These are phyloP conservation scores for Trypanosoma grayi DNA, from an alignment of 208 protist species.

Conservation along the genomic window DNA sequence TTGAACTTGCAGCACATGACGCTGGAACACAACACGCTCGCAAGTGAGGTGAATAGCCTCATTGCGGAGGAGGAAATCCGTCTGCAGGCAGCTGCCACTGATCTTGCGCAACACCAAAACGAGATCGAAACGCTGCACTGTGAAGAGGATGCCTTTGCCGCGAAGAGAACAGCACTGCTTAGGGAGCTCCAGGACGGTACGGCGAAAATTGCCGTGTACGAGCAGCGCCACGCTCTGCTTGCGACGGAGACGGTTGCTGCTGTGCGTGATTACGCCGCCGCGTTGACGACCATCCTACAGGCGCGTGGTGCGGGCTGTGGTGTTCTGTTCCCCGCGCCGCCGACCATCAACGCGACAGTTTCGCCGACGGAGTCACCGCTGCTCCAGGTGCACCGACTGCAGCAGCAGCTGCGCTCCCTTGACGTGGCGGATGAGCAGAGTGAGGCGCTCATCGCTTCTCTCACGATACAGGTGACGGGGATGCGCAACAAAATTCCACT, in stretches of 20 bases:
- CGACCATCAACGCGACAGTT: not conserved
- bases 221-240: not conserved
- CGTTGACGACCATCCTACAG: not conserved
- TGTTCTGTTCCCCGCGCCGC: not conserved
- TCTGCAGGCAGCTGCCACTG: constrained; percentile 2
- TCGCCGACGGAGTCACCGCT: constrained; percentile 6
- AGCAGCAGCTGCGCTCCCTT: constrained; percentile 8
- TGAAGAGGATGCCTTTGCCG: constrained; percentile 11
- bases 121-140: constrained; percentile 10
- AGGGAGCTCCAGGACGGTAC: constrained; percentile 4
- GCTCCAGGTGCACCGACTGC: not conserved
- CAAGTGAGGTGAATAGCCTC: constrained; percentile 20
- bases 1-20: not conserved
- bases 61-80: constrained; percentile 21
- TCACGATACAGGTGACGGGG: constrained; percentile 24
- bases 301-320: not conserved
- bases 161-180: constrained; percentile 9
- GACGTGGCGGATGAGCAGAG: constrained; percentile 9
- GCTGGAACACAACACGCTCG: constrained; percentile 26
- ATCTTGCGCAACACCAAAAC: constrained; percentile 5
- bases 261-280: not conserved
- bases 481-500: constrained; percentile 24
- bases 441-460: constrained; percentile 22
- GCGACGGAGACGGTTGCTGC: constrained; percentile 5
- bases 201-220: constrained; percentile 1